Conservation (phyloP, 139 green algal genomes). For the Haematococcus lacustris region DNA sequence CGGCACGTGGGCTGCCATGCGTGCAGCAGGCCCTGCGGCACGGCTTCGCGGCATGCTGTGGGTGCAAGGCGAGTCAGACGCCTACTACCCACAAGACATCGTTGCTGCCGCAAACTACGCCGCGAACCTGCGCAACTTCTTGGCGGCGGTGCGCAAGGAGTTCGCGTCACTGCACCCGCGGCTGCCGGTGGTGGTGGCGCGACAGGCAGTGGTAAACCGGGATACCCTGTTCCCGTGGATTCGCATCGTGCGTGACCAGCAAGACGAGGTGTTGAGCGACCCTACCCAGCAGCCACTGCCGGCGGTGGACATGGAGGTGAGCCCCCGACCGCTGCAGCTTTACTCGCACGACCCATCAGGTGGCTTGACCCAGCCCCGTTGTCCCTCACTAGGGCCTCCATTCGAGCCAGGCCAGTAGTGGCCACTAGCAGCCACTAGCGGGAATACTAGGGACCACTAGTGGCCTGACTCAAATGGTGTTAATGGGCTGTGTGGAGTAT, state of each 20-base stretch:
- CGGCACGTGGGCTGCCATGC: no score
- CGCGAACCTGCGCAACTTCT: neutral
- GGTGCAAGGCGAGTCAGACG: conserved; percentile 1
- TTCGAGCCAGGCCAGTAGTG: no score
- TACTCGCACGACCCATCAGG: no score
- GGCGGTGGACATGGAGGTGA: no score
- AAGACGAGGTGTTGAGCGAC: neutral
- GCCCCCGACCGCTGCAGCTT: no score
- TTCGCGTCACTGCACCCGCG: neutral
- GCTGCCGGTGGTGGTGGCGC: neutral
- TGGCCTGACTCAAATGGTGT: no score
- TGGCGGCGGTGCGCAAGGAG: neutral
- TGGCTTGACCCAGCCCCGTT: no score
- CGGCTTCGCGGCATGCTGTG: conserved; percentile 3
- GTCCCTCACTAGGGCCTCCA: no score
- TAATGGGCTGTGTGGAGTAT: no score
- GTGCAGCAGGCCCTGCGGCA: neutral
- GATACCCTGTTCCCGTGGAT: neutral
- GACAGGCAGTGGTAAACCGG: neutral
- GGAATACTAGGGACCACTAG: no score
- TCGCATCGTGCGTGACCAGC: neutral
- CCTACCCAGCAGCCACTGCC: no score
- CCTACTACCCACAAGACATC: neutral
- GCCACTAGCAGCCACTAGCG: no score
- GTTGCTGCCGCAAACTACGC: neutral